These are phyloP conservation scores for Sporisorium iseilematis-ciliati DNA, from an alignment of 1,284 basidiomycete genomes.

Conservation along the genomic window DNA sequence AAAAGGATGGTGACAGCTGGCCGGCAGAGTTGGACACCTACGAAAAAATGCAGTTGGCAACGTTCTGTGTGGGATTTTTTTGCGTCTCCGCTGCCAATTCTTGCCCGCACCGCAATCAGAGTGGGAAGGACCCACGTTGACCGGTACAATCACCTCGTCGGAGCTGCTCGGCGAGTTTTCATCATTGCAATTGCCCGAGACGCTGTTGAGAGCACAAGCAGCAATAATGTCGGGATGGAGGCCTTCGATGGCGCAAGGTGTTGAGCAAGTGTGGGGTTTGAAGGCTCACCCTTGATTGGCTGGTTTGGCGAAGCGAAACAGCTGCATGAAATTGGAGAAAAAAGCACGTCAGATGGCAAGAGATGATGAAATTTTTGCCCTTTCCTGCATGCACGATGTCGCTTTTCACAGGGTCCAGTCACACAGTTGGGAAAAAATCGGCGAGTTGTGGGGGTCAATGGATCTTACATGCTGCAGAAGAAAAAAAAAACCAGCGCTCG, in stretches of 20 bases:
- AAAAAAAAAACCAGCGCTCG: not conserved
- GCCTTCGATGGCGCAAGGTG: slow-evolving; percentile 7
- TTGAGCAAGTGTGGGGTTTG: slow-evolving; percentile 7
- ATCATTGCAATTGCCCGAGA: not conserved
- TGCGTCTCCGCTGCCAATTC: not conserved
- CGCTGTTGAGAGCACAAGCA: too few species aligned
- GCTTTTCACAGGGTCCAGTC: slow-evolving; percentile 11
- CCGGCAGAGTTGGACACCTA: slow-evolving; percentile 11
- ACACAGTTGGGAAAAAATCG: not conserved
- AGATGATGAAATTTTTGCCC: slow-evolving; percentile 33
- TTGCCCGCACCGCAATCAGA: not conserved
- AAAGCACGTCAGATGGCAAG: slow-evolving; percentile 36
- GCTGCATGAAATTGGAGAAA: not conserved
- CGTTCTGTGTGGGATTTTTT: not conserved
- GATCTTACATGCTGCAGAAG: not conserved
- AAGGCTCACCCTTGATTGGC: slow-evolving; percentile 17
- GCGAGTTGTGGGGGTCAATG: not conserved
- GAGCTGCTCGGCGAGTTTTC: not conserved
- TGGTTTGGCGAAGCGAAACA: not conserved
- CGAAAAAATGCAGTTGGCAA: not conserved
- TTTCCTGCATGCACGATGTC: not conserved
- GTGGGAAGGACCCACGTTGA: not conserved
- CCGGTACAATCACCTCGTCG: not conserved
- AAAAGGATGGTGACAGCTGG: too few species aligned
- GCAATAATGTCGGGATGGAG: slow-evolving; percentile 6